Evolutionary conservation across 2,329 filamentous ascomycete genomes (phyloP).

Genomic region (Fusarium papillatum): DNA sequence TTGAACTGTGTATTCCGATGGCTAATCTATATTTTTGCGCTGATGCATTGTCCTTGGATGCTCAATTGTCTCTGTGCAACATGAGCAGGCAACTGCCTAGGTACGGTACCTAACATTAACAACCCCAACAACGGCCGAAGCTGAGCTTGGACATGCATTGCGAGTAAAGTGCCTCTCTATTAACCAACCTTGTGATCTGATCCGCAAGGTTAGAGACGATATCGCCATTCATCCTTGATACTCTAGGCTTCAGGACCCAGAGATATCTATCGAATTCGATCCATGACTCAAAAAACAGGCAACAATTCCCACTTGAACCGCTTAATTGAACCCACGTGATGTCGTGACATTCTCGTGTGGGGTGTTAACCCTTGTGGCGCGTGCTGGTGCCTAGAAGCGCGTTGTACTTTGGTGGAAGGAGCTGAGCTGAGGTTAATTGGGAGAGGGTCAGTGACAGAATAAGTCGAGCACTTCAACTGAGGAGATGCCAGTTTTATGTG

Average conservation of each 20-base stretch:
- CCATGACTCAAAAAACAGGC: conserved; percentile 20
- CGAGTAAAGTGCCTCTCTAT: background rate
- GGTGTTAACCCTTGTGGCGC: conserved; percentile 14
- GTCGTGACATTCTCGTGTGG: conserved; percentile 41
- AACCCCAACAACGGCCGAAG: background rate
- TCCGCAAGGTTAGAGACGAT: background rate
- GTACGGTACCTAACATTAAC: too few relatives aligned
- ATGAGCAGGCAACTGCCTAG: background rate
- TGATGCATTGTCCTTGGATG: background rate
- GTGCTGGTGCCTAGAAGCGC: conserved; percentile 44
- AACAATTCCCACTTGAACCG: conserved; percentile 19
- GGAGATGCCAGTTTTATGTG: background rate
- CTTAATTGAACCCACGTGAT: conserved; percentile 42
- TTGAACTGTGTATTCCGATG: background rate
- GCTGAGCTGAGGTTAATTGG: background rate
- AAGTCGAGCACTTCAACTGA: background rate
- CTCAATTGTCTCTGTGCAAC: background rate
- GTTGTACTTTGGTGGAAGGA: conserved; percentile 2
- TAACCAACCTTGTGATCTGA: background rate
- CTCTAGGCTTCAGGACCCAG: conserved; percentile 2
- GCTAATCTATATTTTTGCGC: background rate
- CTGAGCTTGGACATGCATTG: background rate
- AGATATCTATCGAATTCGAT: conserved; percentile 16
- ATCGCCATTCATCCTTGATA: background rate
- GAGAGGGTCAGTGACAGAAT: conserved; percentile 19